phyloP scores from a whole-genome alignment of 371 early-diverging fungal species.

The Syncephalastrum sp. region DNA sequence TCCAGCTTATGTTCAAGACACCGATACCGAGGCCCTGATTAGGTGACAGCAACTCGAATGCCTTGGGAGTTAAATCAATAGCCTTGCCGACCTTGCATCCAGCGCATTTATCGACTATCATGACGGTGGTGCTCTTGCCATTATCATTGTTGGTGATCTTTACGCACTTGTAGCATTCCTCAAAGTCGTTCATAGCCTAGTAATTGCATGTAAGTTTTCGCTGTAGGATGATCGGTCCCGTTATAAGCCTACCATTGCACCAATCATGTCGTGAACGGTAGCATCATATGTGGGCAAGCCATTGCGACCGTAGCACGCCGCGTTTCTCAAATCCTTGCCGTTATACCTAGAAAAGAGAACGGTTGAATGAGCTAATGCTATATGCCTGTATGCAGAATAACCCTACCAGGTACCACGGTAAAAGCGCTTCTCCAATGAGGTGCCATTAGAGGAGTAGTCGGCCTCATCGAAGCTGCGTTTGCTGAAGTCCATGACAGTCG shows the following conservation, averaged over 20 bases:
- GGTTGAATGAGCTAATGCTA: neutral
- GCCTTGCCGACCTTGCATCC: slow-evolving; percentile 13
- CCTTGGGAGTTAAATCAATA: slow-evolving; percentile 16
- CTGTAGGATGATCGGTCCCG: no score
- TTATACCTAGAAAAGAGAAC: slow-evolving; percentile 9
- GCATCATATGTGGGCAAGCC: slow-evolving; percentile 13
- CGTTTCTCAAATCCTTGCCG: slow-evolving; percentile 17
- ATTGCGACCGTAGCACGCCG: slow-evolving; percentile 17
- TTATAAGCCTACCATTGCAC: slow-evolving; percentile 8
- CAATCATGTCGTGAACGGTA: slow-evolving; percentile 7
- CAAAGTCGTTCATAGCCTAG: slow-evolving; percentile 13
- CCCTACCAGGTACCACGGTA: slow-evolving; percentile 13
- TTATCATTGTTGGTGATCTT: slow-evolving; percentile 12
- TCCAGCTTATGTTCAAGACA: slow-evolving; percentile 17
- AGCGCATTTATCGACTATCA: slow-evolving; percentile 17
- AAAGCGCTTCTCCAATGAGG: slow-evolving; percentile 26
- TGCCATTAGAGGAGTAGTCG: no score
- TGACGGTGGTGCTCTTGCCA: slow-evolving; percentile 5
- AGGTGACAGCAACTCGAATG: slow-evolving; percentile 6
- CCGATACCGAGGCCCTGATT: slow-evolving; percentile 5
- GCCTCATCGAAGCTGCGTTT: slow-evolving; percentile 5
- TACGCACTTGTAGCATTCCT: slow-evolving; percentile 16
- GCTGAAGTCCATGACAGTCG: slow-evolving; percentile 30
- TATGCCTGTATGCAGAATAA: neutral
- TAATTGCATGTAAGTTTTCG: neutral